Evolutionary conservation across 441 rosid species (phyloP), one percentile per base, ranked within the genome.

Genomic region (Croton setiger): DNA sequence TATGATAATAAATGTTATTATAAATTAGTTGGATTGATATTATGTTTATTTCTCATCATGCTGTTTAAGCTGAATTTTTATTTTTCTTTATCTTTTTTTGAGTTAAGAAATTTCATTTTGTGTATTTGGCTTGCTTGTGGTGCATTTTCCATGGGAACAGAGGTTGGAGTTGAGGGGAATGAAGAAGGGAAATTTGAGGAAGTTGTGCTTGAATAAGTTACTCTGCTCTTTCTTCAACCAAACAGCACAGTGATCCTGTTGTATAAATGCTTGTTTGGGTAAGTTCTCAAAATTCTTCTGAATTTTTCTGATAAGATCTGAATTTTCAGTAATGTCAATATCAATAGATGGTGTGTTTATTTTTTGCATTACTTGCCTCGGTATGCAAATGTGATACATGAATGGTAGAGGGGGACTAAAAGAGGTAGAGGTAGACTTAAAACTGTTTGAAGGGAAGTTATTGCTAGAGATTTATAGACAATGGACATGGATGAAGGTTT

Each of bases 201-300:
- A 70, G 44, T 73, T 66, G 49, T 68, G 76, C 20, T 75, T 56
- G 75, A 71, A 82, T 80, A 67, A 77, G 71, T 68, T 57, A 60
- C 74, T 76, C 72, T 66, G 47, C 83, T 57, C 69, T 81, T 54
- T 80, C 88, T 71, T 83, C 86, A 53, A 68, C 79, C 17, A 87
- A 87, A 78, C 84, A 79, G 73, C 75, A 71, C 74, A 76, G 83
- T 17, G 81, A 85, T 70, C 96, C 90, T 10, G 88, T 92, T 68
- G 88, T 89, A 15, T 94, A 94, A 83, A 94, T 88, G 88, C 99
- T 94, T 73, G 98, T 94, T 61, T 86, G 97, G 92, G 98, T 92
- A 87, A 33, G 49, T 70, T 73, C 41, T 81, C 15, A 1, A n/a
- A 7, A 27, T 27, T 27, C 31, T n/a, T 68, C 23, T 67, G 20